Conservation (phyloP, 257 asterid genomes). For the Cinchona pubescens region DNA sequence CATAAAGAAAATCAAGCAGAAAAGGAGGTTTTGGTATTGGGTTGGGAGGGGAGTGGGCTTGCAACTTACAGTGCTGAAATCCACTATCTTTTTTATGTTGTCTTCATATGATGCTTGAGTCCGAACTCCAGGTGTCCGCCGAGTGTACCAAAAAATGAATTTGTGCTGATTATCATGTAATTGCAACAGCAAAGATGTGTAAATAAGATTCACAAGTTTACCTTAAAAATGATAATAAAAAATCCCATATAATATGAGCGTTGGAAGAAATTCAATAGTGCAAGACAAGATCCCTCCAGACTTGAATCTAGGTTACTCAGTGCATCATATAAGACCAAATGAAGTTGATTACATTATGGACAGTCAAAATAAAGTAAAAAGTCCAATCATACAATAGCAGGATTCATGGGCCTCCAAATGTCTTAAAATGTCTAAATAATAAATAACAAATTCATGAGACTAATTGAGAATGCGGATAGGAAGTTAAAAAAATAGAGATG, state of each 20-base stretch:
- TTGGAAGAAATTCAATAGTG: not conserved
- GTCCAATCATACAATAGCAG: not conserved
- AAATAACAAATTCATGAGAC: not conserved
- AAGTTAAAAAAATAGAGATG: not conserved
- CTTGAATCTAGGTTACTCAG: not conserved
- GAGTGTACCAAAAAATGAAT: slow-evolving; percentile 93
- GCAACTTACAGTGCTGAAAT: slow-evolving; percentile 78
- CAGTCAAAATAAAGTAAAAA: not conserved
- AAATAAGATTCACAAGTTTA: not conserved
- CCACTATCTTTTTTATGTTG: slow-evolving; percentile 85
- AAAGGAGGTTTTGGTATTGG: too few species aligned
- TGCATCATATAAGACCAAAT: not conserved
- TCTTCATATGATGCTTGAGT: slow-evolving; percentile 88
- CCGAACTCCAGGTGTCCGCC: slow-evolving; percentile 92
- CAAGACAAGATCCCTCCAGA: not conserved
- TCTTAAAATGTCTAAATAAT: not conserved
- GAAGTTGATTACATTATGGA: not conserved
- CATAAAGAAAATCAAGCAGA: not conserved
- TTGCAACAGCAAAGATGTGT: not conserved
- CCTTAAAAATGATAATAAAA: not conserved
- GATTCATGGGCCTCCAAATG: not conserved
- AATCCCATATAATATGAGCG: not conserved
- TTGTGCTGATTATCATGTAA: slow-evolving; percentile 62
- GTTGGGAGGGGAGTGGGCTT: not conserved
- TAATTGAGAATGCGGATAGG: not conserved